Evolutionary conservation across 352 stramenopile genomes (phyloP).

Genomic region (Pythium aquatile): DNA sequence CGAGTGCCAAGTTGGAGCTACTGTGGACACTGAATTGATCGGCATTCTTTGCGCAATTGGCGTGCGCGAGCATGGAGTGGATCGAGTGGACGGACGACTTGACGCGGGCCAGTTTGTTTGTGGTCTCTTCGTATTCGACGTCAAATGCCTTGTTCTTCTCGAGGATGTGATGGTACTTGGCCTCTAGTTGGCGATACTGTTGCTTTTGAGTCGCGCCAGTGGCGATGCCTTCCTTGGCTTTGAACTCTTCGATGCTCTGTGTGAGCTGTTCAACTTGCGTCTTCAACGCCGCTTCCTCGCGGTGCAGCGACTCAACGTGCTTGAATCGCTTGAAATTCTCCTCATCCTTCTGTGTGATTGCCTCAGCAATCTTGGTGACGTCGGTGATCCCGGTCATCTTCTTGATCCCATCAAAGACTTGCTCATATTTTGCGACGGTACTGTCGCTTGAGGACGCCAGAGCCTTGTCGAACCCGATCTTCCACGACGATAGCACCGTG

Average conservation of each 20-base stretch:
- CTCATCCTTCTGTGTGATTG: slow-evolving; percentile 60
- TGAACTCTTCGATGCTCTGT: slow-evolving; percentile 57
- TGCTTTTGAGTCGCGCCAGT: slow-evolving; percentile 59
- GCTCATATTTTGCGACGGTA: slow-evolving; percentile 56
- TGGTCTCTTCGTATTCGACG: slow-evolving; percentile 53
- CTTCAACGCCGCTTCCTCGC: slow-evolving; percentile 53
- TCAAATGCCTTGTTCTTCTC: slow-evolving; percentile 51
- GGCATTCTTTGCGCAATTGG: slow-evolving; percentile 43
- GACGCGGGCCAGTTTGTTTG: slow-evolving; percentile 48
- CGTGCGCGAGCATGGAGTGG: slow-evolving; percentile 62
- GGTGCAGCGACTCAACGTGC: slow-evolving; percentile 63
- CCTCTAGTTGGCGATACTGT: slow-evolving; percentile 41
- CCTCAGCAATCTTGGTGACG: slow-evolving; percentile 43
- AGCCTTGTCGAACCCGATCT: slow-evolving; percentile 70
- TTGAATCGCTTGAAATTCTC: slow-evolving; percentile 84
- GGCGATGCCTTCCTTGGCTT: slow-evolving; percentile 61
- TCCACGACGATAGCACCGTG: slow-evolving; percentile 62
- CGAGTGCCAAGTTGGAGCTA: slow-evolving; percentile 26
- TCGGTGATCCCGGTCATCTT: slow-evolving; percentile 53
- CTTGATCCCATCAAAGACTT: slow-evolving; percentile 62
- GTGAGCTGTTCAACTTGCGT: slow-evolving; percentile 48
- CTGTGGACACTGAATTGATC: slow-evolving; percentile 32
- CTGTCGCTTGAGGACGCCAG: slow-evolving; percentile 44
- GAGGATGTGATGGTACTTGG: slow-evolving; percentile 36
- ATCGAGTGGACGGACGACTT: slow-evolving; percentile 76